These are phyloP conservation scores for Hericium rajendrae DNA, from an alignment of 768 basidiomycete species.

Conservation along the genomic window DNA sequence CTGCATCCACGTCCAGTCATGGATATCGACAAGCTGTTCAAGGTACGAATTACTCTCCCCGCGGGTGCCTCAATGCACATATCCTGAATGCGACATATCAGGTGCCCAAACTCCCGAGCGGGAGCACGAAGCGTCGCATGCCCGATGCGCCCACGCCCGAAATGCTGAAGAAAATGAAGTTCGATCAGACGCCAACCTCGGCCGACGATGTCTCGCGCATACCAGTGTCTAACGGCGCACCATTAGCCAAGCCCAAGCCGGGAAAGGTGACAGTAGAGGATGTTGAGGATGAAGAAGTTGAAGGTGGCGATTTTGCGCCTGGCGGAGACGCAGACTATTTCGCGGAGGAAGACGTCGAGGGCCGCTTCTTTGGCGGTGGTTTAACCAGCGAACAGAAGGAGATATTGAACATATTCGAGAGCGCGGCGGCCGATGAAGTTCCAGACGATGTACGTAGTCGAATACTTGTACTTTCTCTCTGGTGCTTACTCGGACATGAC, in stretches of 20 bases:
- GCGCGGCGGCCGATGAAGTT: constrained; percentile 48
- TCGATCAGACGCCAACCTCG: constrained; percentile 30
- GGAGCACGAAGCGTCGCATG: constrained; percentile 63
- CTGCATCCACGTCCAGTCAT: constrained; percentile 16
- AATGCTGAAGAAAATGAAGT: constrained; percentile 71
- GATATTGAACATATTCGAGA: constrained; percentile 91
- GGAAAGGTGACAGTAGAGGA: constrained; percentile 43
- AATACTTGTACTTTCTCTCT: constrained; percentile 6
- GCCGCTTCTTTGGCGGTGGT: constrained; percentile 90
- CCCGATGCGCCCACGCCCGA: constrained; percentile 71
- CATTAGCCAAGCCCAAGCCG: constrained; percentile 22
- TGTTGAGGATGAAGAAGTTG: constrained; percentile 37
- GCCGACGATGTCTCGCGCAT: not conserved
- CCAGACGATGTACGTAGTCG: constrained; percentile 54
- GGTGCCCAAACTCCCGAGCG: constrained; percentile 59
- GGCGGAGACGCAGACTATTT: constrained; percentile 89
- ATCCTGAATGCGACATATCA: constrained; percentile 17
- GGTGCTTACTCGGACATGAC: not conserved
- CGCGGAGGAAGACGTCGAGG: constrained; percentile 84
- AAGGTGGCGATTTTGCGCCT: constrained; percentile 52
- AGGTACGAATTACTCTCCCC: constrained; percentile 21
- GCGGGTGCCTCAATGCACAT: not conserved
- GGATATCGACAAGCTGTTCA: constrained; percentile 44
- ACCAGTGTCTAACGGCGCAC: constrained; percentile 6
- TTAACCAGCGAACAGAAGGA: constrained; percentile 89